Evolutionary conservation across 1,284 basidiomycete species (phyloP).

Genomic region (Moesziomyces aphidis): DNA sequence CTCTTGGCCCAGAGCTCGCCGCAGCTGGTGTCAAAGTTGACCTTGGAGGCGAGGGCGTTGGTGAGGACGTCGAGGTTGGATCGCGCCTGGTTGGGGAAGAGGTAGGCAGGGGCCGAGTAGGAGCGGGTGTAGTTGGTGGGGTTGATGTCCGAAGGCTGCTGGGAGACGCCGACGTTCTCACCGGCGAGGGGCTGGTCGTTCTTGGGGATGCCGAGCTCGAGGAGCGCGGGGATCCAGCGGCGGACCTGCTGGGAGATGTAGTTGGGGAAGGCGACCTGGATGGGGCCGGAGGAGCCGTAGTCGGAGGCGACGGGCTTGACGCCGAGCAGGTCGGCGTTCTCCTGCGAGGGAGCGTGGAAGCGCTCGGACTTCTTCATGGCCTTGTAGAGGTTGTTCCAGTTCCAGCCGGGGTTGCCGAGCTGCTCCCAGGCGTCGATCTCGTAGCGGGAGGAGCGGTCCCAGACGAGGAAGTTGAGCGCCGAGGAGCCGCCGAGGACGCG

Average conservation of each 20-base stretch:
- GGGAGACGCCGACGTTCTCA: conserved; percentile 58
- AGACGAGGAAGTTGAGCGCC: conserved; percentile 68
- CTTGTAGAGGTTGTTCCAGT: conserved; percentile 67
- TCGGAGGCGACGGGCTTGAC: conserved; percentile 50
- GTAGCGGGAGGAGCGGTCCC: conserved; percentile 62
- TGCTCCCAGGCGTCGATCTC: conserved; percentile 66
- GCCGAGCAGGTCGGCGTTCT: conserved; percentile 51
- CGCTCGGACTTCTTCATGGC: conserved; percentile 69
- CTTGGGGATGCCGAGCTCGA: conserved; percentile 45
- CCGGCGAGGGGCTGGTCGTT: conserved; percentile 56
- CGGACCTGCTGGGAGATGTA: conserved; percentile 56
- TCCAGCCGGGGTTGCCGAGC: conserved; percentile 63
- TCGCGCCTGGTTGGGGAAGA: conserved; percentile 54
- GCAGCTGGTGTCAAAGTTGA: conserved; percentile 44
- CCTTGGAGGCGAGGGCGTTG: conserved; percentile 54
- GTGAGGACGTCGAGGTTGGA: conserved; percentile 56
- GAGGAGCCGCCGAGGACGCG: conserved; percentile 66
- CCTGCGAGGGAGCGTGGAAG: conserved; percentile 57
- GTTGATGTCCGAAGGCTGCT: conserved; percentile 62
- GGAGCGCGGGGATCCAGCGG: conserved; percentile 50
- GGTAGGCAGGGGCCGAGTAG: conserved; percentile 62
- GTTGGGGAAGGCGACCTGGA: conserved; percentile 61
- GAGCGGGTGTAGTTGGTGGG: conserved; percentile 59
- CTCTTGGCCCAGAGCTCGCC: conserved; percentile 36
- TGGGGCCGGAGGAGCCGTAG: conserved; percentile 62